Evolutionary conservation across 805 yeast genomes (phyloP).

Genomic region (Schizosaccharomyces cryophilus): DNA sequence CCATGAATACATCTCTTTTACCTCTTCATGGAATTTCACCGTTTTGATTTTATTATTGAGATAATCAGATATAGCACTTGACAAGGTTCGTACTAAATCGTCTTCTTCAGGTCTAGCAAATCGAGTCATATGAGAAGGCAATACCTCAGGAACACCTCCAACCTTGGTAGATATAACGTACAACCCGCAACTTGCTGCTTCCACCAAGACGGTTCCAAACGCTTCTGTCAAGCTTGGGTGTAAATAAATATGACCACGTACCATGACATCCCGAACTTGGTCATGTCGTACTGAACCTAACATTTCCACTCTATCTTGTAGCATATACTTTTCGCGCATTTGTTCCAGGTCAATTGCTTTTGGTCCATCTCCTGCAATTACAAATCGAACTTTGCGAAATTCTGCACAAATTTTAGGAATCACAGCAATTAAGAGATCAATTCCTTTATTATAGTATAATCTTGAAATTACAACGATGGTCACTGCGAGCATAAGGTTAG

Average conservation of each 20-base stretch:
- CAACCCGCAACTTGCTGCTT: conserved; percentile 90
- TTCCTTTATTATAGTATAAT: conserved; percentile 87
- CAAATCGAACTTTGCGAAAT: conserved; percentile 41
- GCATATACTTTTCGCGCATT: conserved; percentile 63
- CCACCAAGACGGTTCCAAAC: conserved; percentile 88
- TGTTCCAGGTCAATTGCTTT: conserved; percentile 82
- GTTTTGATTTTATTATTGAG: conserved; percentile 41
- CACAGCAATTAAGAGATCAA: conserved; percentile 60
- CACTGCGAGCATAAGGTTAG: conserved; percentile 12
- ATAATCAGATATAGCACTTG: conserved; percentile 40
- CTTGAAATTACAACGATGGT: conserved; percentile 81
- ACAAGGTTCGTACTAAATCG: conserved; percentile 45
- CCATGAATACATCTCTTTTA: conserved; percentile 78
- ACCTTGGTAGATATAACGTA: conserved; percentile 84
- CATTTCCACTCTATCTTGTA: conserved; percentile 69
- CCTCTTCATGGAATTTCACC: conserved; percentile 48
- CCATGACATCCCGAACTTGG: conserved; percentile 77
- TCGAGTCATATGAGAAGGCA: conserved; percentile 79
- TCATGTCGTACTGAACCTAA: conserved; percentile 81
- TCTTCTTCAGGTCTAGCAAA: conserved; percentile 77
- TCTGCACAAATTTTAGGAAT: conserved; percentile 58
- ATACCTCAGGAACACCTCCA: conserved; percentile 93
- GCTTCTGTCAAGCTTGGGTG: conserved; percentile 94
- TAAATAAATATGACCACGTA: conserved; percentile 73
- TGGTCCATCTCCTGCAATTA: conserved; percentile 95